Evolutionary conservation across 768 basidiomycete species (phyloP).

Genomic region (Boletus rufocinnamomeus): DNA sequence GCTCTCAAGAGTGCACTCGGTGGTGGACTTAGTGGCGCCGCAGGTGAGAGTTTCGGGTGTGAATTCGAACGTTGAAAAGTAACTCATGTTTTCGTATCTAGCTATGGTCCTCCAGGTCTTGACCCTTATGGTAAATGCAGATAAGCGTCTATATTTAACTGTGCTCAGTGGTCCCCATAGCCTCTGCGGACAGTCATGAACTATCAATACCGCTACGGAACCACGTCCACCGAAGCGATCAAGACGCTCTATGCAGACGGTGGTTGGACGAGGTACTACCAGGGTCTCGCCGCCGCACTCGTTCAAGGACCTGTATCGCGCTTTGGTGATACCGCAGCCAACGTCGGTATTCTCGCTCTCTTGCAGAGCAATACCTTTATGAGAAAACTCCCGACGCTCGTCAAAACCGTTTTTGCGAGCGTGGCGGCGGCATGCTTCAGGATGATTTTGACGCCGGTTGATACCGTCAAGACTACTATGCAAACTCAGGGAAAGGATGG

Average conservation of each 20-base stretch:
- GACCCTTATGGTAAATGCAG: constrained; percentile 63
- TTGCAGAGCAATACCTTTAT: constrained; percentile 76
- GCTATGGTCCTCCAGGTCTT: constrained; percentile 96
- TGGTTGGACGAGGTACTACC: constrained; percentile 83
- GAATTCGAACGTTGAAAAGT: not conserved
- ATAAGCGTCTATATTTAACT: not conserved
- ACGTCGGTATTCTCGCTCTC: constrained; percentile 87
- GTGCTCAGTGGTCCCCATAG: constrained; percentile 36
- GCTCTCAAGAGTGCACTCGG: constrained; percentile 85
- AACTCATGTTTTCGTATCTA: constrained; percentile 25
- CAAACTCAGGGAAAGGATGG: constrained; percentile 86
- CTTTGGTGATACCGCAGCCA: constrained; percentile 95
- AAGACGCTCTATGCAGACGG: constrained; percentile 75
- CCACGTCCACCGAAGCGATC: constrained; percentile 63
- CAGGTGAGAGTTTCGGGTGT: constrained; percentile 45
- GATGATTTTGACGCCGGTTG: constrained; percentile 90
- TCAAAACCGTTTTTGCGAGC: constrained; percentile 81
- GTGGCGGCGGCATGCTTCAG: constrained; percentile 81
- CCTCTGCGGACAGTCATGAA: constrained; percentile 98
- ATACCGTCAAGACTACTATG: constrained; percentile 93
- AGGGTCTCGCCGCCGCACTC: constrained; percentile 83
- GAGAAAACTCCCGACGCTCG: constrained; percentile 55
- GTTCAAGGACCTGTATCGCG: constrained; percentile 82
- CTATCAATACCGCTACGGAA: constrained; percentile 92
- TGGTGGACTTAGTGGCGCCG: constrained; percentile 88